Base-by-base conservation (phyloP, 163 green algal species). In the Scenedesmus sp. region DNA sequence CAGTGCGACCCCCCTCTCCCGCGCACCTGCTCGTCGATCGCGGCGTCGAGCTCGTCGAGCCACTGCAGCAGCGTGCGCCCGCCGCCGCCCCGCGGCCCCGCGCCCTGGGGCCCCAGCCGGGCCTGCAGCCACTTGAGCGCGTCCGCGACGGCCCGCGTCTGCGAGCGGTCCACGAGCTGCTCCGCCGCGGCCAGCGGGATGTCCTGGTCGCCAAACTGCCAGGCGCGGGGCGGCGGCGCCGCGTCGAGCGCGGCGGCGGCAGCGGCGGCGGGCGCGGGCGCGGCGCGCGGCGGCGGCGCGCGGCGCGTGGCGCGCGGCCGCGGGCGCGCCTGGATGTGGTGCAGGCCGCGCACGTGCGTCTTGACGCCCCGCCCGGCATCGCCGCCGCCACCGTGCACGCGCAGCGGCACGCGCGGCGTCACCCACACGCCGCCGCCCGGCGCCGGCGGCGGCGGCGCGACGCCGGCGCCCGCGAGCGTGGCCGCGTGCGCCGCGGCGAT, bases 91-190 rank as follows among this genome's bases (percentile, higher is more conserved):
- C 36, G 33, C 62, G 74, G 73, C 34, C 63, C 63, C 63, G 44
- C 33, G 22, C 56, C 47, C 67, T 60, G 63, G 53, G 45, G 60
- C 3, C 22, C 50, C 39, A 83, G 47, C 42, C 26, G 56, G 9
- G 34, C 33, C 31, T 81, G 65, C 36, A 92, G 24, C 45, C 82
- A 74, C 63, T 69, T 44, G 44, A 95, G 42, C 0, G 89, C 85
- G 11, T 88, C 76, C 0, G 75, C 85, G 7, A 93, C 78, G 3
- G 89, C 85, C 0, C 88, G 75, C 18, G 91, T 93, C 83, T 94
- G 91, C 0, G 71, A 86, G 42, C 78, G 77, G 24, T 95, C 90
- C 4, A 89, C 85, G 6, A 95, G 83, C 79, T 95, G 90, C 85
- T 91, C 88, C 20, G 90, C 70, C 39, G 67, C 84, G 7, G 60